A percentile compares a stretch with the other conserved stretches of the same genome.
phyloP scores from a whole-genome alignment of 257 asterid genomes.

The Lycium barbarum region DNA sequence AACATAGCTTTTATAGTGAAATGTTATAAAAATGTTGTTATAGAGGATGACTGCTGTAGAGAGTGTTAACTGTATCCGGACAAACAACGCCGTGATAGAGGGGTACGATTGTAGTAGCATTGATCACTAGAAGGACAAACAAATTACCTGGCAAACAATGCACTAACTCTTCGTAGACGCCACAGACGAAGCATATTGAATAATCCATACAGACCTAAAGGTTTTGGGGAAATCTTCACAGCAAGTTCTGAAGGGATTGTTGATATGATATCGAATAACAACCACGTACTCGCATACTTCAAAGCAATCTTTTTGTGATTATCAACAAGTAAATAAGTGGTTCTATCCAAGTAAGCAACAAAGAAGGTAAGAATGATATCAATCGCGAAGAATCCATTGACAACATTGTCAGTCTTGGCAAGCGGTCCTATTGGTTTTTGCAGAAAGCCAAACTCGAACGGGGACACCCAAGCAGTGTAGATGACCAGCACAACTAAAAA shows the following conservation, averaged over 20 bases:
- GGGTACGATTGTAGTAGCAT: neutral
- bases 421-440: conserved; percentile 54
- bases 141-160: conserved; percentile 75
- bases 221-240: conserved; percentile 57
- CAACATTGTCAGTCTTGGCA: conserved; percentile 70
- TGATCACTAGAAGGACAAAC: neutral
- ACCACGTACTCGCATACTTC: conserved; percentile 67
- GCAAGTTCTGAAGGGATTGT: conserved; percentile 84
- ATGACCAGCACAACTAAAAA: conserved; percentile 73
- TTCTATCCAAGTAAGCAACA: conserved; percentile 75
- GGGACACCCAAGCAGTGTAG: conserved; percentile 96
- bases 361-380: conserved; percentile 89
- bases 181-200: conserved; percentile 92
- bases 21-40: no score
- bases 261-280: conserved; percentile 71
- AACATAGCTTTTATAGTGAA: no score
- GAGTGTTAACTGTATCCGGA: neutral
- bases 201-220: conserved; percentile 64
- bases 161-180: conserved; percentile 91
- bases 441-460: conserved; percentile 85
- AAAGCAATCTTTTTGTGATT: conserved; percentile 59
- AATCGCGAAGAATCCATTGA: conserved; percentile 76
- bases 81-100: neutral
- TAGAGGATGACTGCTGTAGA: no score
- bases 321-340: conserved; percentile 73